Evolutionary conservation across 495 filamentous ascomycete genomes (phyloP).

Genomic region (Achaetomiella virescens): DNA sequence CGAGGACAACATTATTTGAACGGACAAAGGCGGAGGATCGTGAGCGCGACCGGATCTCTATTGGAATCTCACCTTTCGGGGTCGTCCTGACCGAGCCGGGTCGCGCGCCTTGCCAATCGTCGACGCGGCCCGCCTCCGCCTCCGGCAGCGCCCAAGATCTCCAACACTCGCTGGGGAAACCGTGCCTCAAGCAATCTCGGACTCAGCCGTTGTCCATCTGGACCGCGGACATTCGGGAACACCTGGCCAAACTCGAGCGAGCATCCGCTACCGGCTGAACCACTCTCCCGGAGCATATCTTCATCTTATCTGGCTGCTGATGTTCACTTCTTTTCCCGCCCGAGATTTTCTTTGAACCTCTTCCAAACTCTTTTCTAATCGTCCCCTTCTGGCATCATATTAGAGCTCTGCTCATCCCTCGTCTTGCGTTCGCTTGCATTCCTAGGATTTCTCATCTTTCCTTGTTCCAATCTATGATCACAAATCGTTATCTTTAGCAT

Average conservation of each 20-base stretch:
- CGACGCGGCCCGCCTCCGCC: constrained; percentile 7
- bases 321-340: too few species aligned
- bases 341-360: too few species aligned
- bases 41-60: constrained; percentile 12
- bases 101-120: background rate
- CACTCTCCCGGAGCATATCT: too few species aligned
- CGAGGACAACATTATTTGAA: background rate
- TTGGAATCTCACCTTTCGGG: background rate
- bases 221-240: too few species aligned
- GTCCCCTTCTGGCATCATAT: too few species aligned
- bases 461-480: background rate
- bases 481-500: background rate
- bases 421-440: background rate
- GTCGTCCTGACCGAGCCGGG: background rate
- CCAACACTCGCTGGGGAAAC: background rate
- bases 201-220: background rate
- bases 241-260: too few species aligned
- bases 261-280: too few species aligned
- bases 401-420: too few species aligned
- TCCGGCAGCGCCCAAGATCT: background rate
- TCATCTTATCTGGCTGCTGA: too few species aligned
- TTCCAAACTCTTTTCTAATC: too few species aligned
- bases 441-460: background rate
- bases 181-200: background rate
- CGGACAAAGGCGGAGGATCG: constrained; percentile 23